Evolutionary conservation across 768 basidiomycete genomes (phyloP), one percentile per base, ranked within the genome.

Genomic region (Lactarius pseudohatsudake): DNA sequence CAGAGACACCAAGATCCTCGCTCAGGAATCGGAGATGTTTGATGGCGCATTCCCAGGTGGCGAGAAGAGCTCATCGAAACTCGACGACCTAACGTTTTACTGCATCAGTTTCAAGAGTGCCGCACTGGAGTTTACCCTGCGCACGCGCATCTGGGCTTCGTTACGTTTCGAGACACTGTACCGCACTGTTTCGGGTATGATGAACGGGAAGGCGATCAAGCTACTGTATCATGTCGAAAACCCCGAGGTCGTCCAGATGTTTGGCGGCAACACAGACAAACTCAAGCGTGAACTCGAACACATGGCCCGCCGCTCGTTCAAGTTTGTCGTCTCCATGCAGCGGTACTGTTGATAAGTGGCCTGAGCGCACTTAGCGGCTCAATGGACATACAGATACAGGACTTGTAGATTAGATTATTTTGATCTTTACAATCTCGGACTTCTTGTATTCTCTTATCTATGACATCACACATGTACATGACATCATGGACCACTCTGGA

Each of bases 51-150:
- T 88, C 73, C 88, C 72, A 76, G 87, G 77, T 70, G 90, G 82
- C 75, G 96, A 99, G 78, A 97, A 97, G 77, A 86, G 85, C 28
- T 26, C 26, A 26, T 1, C 26, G n/a, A n/a, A n/a, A n/a, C n/a
- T n/a, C n/a, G n/a, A n/a, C n/a, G n/a, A n/a, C n/a, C n/a, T n/a
- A n/a, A 96, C 97, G 1, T 98, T 97, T 82, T 94, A 98, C 78
- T 95, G 92, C 77, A 92, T 99, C 74, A 97, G 97, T 55, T 99
- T 99, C 89, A 98, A 97, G 83, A 96, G 91, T 69, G 94, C 96
- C 22, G 94, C 96, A 3, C 97, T 96, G 3, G 97, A 99, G 77
- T 99, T 96, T 76, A 99, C 97, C 2, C 85, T 99, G 16, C 94
- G 97, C 66, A 99, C 97, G 9, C 90, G 97, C 75, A 99, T 99